Conservation (phyloP, 352 stramenopile genomes). For the Globisporangium orthogonon region DNA sequence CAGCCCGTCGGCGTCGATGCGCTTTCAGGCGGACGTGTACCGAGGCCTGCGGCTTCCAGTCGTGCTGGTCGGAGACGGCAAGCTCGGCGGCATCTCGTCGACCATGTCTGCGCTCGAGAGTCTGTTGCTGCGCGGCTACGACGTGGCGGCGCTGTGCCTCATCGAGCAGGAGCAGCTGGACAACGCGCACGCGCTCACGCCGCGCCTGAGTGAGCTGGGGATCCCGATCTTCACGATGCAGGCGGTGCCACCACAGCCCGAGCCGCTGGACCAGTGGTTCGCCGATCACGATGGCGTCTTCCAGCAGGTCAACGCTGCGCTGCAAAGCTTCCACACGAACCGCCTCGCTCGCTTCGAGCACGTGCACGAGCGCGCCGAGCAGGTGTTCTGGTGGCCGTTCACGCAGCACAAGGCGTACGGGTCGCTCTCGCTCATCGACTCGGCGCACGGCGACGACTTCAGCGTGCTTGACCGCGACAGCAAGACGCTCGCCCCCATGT, state of each 20-base stretch:
- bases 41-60: conserved; percentile 82
- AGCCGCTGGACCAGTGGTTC: conserved; percentile 75
- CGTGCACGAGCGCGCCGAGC: conserved; percentile 49
- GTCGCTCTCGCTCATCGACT: conserved; percentile 84
- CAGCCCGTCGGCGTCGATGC: conserved; percentile 80
- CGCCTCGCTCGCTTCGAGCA: conserved; percentile 47
- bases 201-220: conserved; percentile 51
- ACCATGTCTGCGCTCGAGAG: conserved; percentile 93
- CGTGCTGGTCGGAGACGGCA: conserved; percentile 94
- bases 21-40: conserved; percentile 94
- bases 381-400: conserved; percentile 92
- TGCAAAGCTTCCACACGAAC: conserved; percentile 48
- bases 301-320: conserved; percentile 32
- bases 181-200: conserved; percentile 58
- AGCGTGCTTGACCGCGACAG: conserved; percentile 39
- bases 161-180: conserved; percentile 73
- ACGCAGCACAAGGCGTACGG: conserved; percentile 88
- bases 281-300: conserved; percentile 38
- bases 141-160: conserved; percentile 78
- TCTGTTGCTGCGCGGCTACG: conserved; percentile 89
- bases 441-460: conserved; percentile 87
- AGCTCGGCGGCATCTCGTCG: conserved; percentile 93
- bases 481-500: conserved; percentile 59
- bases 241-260: conserved; percentile 62
- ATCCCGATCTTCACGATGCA: conserved; percentile 76